A percentile compares a stretch with the other conserved stretches of the same genome.
These are phyloP conservation scores for Berkeleyomyces rouxiae DNA, from an alignment of 2,329 filamentous ascomycete genomes.

Conservation along the genomic window DNA sequence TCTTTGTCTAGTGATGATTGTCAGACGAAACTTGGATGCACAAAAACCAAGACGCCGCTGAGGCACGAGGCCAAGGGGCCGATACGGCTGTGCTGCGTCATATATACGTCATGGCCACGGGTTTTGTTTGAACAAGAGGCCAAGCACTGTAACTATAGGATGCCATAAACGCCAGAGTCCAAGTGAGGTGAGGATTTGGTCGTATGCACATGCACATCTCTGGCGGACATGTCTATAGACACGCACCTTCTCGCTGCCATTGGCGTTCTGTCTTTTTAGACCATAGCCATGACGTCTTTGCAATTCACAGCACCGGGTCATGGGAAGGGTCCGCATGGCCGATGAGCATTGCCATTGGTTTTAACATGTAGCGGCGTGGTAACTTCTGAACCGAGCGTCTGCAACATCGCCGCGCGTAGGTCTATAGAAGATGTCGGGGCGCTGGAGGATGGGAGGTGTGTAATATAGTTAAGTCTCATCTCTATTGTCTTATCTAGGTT, in stretches of 20 bases:
- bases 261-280: no score
- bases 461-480: not conserved
- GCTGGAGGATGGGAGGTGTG: not conserved
- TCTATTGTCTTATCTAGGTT: not conserved
- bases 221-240: not conserved
- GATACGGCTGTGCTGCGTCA: not conserved
- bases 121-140: not conserved
- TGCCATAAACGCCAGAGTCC: no score
- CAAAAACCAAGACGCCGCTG: not conserved
- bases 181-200: not conserved
- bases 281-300: not conserved
- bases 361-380: not conserved
- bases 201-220: not conserved
- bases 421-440: not conserved
- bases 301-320: not conserved
- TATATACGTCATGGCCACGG: not conserved
- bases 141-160: not conserved
- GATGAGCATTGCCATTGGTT: not conserved
- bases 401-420: not conserved
- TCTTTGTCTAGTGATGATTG: not conserved
- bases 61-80: not conserved
- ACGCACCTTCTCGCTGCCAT: no score
- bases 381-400: not conserved
- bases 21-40: not conserved
- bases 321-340: not conserved